Conservation (phyloP, 768 basidiomycete species). For the Stropharia rugosoannulata region DNA sequence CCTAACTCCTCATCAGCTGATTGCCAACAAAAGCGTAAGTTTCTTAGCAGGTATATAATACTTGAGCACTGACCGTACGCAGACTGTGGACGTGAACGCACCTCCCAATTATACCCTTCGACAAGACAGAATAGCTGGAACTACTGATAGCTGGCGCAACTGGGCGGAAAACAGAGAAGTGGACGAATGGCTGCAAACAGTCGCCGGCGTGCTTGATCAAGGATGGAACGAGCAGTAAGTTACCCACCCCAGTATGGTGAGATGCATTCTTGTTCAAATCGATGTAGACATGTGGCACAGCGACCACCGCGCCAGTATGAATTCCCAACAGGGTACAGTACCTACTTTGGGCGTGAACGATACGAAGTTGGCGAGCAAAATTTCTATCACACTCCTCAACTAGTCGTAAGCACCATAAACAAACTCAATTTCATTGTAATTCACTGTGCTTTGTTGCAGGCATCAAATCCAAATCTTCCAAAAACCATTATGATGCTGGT, state of each 20-base stretch:
- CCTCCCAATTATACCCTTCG: slow-evolving; percentile 70
- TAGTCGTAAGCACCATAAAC: slow-evolving; percentile 39
- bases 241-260: neutral
- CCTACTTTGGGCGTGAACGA: slow-evolving; percentile 79
- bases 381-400: slow-evolving; percentile 69
- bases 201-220: slow-evolving; percentile 81
- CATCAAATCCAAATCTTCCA: slow-evolving; percentile 65
- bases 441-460: slow-evolving; percentile 24
- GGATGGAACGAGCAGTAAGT: slow-evolving; percentile 88
- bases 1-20: slow-evolving; percentile 83
- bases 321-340: slow-evolving; percentile 92
- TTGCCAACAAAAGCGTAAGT: slow-evolving; percentile 73
- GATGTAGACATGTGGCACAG: slow-evolving; percentile 54
- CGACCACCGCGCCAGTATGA: slow-evolving; percentile 77
- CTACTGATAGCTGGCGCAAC: slow-evolving; percentile 77
- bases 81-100: slow-evolving; percentile 74
- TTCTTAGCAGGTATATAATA: neutral
- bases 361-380: slow-evolving; percentile 86
- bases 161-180: slow-evolving; percentile 85
- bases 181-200: slow-evolving; percentile 92
- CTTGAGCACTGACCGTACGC: slow-evolving; percentile 2
- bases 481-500: slow-evolving; percentile 79
- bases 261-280: neutral
- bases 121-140: slow-evolving; percentile 68
- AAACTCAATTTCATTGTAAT: neutral